Evolutionary conservation across 2,329 filamentous ascomycete genomes (phyloP).

Genomic region (Fusarium protoensiforme): DNA sequence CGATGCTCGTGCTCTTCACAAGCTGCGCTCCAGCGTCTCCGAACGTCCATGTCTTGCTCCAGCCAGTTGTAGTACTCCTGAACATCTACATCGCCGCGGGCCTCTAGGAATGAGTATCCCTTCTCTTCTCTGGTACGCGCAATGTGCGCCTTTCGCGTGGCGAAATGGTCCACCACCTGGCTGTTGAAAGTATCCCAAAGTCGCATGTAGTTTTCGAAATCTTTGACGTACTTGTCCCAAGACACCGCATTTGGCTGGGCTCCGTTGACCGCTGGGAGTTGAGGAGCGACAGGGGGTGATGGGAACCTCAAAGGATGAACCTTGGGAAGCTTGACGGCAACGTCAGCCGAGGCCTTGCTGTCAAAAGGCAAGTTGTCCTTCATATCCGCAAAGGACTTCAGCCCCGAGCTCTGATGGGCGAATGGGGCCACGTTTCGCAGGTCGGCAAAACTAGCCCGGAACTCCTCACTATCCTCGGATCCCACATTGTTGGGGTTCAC

Average conservation of each 20-base stretch:
- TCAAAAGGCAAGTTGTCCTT: constrained; percentile 68
- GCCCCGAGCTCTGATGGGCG: constrained; percentile 57
- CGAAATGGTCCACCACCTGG: constrained; percentile 67
- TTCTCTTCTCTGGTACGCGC: constrained; percentile 52
- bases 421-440: constrained; percentile 68
- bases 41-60: constrained; percentile 72
- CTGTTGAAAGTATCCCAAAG: constrained; percentile 62
- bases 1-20: constrained; percentile 69
- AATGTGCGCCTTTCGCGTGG: constrained; percentile 60
- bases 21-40: constrained; percentile 69
- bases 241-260: constrained; percentile 55
- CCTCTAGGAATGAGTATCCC: constrained; percentile 58
- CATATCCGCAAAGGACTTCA: constrained; percentile 66
- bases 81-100: constrained; percentile 58
- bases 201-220: constrained; percentile 65
- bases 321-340: constrained; percentile 51
- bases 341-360: constrained; percentile 59
- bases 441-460: constrained; percentile 64
- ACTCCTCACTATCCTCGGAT: constrained; percentile 67
- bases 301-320: constrained; percentile 58
- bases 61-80: constrained; percentile 69
- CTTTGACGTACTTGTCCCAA: constrained; percentile 63
- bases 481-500: constrained; percentile 54
- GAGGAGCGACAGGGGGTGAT: constrained; percentile 60
- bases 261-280: constrained; percentile 56